These are phyloP conservation scores for Fusarium burgessii DNA, from an alignment of 2,329 filamentous ascomycete species.

Conservation along the genomic window DNA sequence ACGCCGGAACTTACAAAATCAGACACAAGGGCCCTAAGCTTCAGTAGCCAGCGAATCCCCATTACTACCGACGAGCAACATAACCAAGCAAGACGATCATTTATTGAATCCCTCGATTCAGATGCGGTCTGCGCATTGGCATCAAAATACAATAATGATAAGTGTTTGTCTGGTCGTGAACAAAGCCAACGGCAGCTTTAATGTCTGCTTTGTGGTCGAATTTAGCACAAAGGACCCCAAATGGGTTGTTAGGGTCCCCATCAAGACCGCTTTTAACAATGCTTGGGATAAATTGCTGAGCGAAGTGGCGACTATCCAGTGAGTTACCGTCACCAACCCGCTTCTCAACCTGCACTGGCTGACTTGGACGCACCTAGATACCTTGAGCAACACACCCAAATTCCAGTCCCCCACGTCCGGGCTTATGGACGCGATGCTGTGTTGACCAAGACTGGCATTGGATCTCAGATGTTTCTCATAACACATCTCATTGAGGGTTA, in stretches of 20 bases:
- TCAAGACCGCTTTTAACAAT: constrained; percentile 37
- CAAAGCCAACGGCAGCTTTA: constrained; percentile 39
- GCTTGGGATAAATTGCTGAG: constrained; percentile 45
- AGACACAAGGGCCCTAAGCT: not conserved
- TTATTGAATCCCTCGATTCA: constrained; percentile 40
- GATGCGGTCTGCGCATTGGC: constrained; percentile 40
- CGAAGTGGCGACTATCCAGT: constrained; percentile 45
- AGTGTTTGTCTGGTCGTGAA: constrained; percentile 30
- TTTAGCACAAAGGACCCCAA: constrained; percentile 23
- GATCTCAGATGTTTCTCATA: constrained; percentile 39
- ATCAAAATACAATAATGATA: constrained; percentile 36
- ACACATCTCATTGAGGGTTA: constrained; percentile 36
- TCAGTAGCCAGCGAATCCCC: not conserved
- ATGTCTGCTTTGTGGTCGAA: constrained; percentile 42
- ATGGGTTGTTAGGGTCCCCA: constrained; percentile 45
- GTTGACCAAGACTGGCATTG: not conserved
- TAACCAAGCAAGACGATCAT: constrained; percentile 1
- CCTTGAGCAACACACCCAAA: constrained; percentile 35
- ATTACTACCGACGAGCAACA: not conserved
- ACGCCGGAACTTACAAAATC: not conserved
- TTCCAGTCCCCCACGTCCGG: constrained; percentile 41
- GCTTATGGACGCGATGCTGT: constrained; percentile 34
- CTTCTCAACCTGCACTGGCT: not conserved
- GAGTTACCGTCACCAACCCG: not conserved
- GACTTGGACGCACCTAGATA: constrained; percentile 24